phyloP scores from a whole-genome alignment of 495 filamentous ascomycete genomes.

The Delitschia confertaspora region DNA sequence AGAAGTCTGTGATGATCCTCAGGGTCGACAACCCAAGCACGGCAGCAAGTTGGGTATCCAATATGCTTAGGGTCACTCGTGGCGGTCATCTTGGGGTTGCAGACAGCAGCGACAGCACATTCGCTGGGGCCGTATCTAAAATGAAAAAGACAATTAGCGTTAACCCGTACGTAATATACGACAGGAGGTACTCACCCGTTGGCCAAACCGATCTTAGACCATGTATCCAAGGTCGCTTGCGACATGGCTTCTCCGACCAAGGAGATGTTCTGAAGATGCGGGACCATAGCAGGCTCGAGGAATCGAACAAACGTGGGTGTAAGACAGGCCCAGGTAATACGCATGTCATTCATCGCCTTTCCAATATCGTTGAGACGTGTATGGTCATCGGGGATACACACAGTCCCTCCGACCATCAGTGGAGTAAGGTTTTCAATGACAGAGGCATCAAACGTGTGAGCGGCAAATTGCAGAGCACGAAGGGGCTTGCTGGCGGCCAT shows the following conservation, averaged over 20 bases:
- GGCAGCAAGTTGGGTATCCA: constrained; percentile 12
- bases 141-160: too few species aligned
- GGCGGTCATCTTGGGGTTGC: constrained; percentile 6
- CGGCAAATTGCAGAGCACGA: constrained; percentile 47
- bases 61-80: constrained; percentile 14
- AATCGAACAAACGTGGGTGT: constrained; percentile 43
- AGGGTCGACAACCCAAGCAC: constrained; percentile 20
- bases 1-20: constrained; percentile 10
- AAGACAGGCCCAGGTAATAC: constrained; percentile 44
- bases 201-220: constrained; percentile 20
- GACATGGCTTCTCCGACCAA: constrained; percentile 25
- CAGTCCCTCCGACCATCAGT: constrained; percentile 47
- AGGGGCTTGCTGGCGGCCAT: constrained; percentile 33
- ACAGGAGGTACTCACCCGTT: constrained; percentile 9
- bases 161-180: too few species aligned
- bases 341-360: constrained; percentile 41
- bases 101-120: constrained; percentile 20
- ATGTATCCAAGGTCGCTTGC: constrained; percentile 18
- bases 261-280: constrained; percentile 12
- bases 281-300: constrained; percentile 21
- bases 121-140: constrained; percentile 24
- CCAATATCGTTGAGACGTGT: constrained; percentile 45
- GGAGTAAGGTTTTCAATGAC: constrained; percentile 45
- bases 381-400: constrained; percentile 54
- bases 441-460: constrained; percentile 47